Evolutionary conservation across 73 alveolate genomes (phyloP).

Genomic region (Diophrys appendiculata): DNA sequence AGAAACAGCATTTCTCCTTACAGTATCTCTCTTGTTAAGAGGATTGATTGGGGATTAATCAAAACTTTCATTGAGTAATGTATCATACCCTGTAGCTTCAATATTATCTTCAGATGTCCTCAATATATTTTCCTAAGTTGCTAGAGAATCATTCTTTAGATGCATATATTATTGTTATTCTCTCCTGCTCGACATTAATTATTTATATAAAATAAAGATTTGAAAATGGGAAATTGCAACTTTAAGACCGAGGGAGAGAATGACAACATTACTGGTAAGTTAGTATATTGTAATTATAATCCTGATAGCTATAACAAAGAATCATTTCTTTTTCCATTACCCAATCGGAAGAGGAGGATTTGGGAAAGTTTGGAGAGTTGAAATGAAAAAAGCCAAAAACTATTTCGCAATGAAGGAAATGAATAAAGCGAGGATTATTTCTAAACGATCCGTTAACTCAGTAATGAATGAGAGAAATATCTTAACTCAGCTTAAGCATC

Average conservation of each 20-base stretch:
- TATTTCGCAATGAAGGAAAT: constrained; percentile 64
- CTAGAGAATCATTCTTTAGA: too few species aligned
- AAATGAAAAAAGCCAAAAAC: constrained; percentile 44
- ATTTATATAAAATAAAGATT: too few species aligned
- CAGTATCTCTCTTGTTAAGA: too few species aligned
- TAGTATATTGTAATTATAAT: too few species aligned
- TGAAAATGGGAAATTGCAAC: constrained; percentile 44
- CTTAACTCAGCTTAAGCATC: constrained; percentile 73
- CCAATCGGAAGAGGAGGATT: constrained; percentile 77
- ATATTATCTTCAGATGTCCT: too few species aligned
- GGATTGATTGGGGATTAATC: too few species aligned
- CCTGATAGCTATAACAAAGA: constrained; percentile 25
- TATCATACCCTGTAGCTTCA: too few species aligned
- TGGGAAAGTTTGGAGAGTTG: constrained; percentile 84
- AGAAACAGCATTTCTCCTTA: too few species aligned
- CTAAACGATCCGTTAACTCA: constrained; percentile 77
- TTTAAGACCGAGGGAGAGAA: constrained; percentile 16
- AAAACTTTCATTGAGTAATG: too few species aligned
- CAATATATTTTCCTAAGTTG: too few species aligned
- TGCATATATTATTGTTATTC: too few species aligned
- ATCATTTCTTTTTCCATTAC: constrained; percentile 8
- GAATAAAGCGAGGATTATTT: constrained; percentile 48
- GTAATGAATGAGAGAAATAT: constrained; percentile 82
- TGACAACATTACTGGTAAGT: constrained; percentile 26
- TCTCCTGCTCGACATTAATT: too few species aligned